Evolutionary conservation across 805 yeast genomes (phyloP), one percentile per base, ranked within the genome.

Genomic region (Metschnikowia sp.): DNA sequence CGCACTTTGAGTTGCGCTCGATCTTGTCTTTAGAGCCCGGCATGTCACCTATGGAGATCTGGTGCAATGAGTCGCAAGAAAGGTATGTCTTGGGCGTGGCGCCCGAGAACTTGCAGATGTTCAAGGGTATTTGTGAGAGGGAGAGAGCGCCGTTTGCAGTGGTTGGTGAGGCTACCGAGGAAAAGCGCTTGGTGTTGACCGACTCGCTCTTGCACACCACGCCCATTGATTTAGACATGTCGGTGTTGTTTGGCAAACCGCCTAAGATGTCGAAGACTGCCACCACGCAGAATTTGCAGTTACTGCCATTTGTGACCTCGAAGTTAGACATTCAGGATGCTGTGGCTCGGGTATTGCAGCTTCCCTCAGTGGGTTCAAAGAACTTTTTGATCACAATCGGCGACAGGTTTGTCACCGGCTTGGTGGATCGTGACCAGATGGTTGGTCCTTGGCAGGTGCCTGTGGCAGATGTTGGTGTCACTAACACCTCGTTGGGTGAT

Each of bases 371-470:
- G 42, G 99, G 96, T 26, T 89, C 97, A 36, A 94, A 94, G 72
- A 84, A 86, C 43, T 94, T 94, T 76, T 76, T 94, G 62, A 87
- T 94, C 64, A 94, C 98, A n/a, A 94, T 94, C 64, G 99, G 97
- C 69, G 99, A 94, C 70, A 84, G 99, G 71, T 79, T 95, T n/a
- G 94, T 94, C 52, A 92, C 98, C 29, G 99, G 99, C 46, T 78
- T 94, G 58, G 85, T 94, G 52, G 98, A 95, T 61, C 84, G 99
- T 65, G 99, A 94, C 67, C 99, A 94, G 74, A 84, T 91, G 84
- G 98, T 94, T 50, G 99, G 99, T 35, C 98, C 98, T 63, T 94
- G 98, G 98, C 99, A 94, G 76, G 94, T 87, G 9, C 99, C 99
- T 41, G 98, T 94, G 31, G 94, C 98, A 13, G 98, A 94, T 64